Conservation (phyloP, 371 early-diverging fungal genomes). For the Capniomyces stellatus region DNA sequence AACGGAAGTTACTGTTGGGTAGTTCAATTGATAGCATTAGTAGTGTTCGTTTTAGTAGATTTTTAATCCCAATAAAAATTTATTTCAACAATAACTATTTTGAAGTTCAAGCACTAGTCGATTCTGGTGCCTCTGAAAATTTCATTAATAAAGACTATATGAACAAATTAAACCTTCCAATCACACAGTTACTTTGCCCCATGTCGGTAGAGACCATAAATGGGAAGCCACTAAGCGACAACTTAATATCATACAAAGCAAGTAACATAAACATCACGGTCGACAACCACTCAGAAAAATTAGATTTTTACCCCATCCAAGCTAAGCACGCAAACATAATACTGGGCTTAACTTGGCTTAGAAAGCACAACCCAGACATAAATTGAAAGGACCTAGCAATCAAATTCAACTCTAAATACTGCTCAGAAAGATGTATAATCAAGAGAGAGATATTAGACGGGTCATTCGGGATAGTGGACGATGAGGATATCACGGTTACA, state of each 20-base stretch:
- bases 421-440: not conserved
- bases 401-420: not conserved
- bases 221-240: not conserved
- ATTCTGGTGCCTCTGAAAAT: not conserved
- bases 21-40: not conserved
- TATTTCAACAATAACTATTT: not conserved
- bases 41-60: not conserved
- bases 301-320: not conserved
- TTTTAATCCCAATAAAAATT: not conserved
- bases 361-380: not conserved
- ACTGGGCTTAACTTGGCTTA: slow-evolving; percentile 1
- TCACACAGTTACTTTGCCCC: not conserved
- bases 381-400: not conserved
- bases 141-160: not conserved
- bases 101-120: not conserved
- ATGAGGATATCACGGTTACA: too few relatives aligned
- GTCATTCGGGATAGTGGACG: too few relatives aligned
- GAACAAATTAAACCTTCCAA: not conserved
- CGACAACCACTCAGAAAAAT: not conserved
- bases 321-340: not conserved
- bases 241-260: not conserved
- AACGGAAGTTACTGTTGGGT: slow-evolving; percentile 1
- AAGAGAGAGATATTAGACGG: not conserved
- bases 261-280: not conserved
- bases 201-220: not conserved